phyloP scores from a whole-genome alignment of 495 filamentous ascomycete genomes.

The Symbiotaphrina buchneri region DNA sequence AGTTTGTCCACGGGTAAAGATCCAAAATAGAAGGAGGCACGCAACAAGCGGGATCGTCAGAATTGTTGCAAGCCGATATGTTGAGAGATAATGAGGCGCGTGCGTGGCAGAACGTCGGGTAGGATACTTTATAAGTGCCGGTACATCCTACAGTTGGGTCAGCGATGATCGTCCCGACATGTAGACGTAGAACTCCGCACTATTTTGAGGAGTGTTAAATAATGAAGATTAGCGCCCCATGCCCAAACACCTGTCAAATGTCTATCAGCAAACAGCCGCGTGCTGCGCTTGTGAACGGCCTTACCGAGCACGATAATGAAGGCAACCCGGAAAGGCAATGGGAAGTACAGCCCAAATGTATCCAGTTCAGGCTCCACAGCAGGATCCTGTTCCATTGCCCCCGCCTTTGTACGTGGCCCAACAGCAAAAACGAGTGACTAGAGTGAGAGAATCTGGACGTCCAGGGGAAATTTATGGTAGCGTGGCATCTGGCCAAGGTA shows the following conservation, averaged over 20 bases:
- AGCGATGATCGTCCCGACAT: conserved; percentile 4
- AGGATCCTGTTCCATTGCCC: conserved; percentile 55
- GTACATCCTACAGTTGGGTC: conserved; percentile 36
- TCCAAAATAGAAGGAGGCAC: conserved; percentile 66
- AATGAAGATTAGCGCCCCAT: conserved; percentile 75
- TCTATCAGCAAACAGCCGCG: conserved; percentile 4
- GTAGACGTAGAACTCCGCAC: conserved; percentile 19
- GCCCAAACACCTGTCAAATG: conserved; percentile 53
- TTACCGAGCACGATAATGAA: conserved; percentile 60
- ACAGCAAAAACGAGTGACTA: conserved; percentile 8
- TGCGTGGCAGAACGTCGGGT: conserved; percentile 37
- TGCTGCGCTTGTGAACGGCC: not conserved
- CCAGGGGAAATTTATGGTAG: too few species aligned
- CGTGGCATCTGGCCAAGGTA: too few species aligned
- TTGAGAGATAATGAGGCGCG: conserved; percentile 49
- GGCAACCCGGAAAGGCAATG: conserved; percentile 68
- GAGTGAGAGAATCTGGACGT: too few species aligned
- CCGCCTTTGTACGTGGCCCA: conserved; percentile 14
- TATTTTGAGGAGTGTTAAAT: conserved; percentile 48
- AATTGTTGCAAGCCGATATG: conserved; percentile 59
- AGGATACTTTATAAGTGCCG: conserved; percentile 59
- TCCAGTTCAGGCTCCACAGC: conserved; percentile 64
- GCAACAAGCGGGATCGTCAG: conserved; percentile 43
- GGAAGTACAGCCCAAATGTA: conserved; percentile 61
- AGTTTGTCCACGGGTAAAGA: conserved; percentile 42